These are phyloP conservation scores for Panaeolus papilionaceus DNA, from an alignment of 768 basidiomycete genomes.

Conservation along the genomic window DNA sequence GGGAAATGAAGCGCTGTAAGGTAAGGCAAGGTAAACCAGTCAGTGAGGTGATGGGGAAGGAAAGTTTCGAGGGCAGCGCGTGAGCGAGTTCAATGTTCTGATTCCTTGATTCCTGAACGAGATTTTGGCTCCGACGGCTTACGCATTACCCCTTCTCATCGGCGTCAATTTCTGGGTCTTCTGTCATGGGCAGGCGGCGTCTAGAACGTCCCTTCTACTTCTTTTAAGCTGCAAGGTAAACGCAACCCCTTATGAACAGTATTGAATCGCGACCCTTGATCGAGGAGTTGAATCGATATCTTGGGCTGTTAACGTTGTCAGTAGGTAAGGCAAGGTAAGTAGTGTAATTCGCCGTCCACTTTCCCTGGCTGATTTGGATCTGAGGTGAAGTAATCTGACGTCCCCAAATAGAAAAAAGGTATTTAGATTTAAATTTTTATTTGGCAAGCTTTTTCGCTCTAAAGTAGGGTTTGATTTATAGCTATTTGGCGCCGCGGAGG, in stretches of 20 bases:
- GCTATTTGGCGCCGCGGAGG: slow-evolving; percentile 24
- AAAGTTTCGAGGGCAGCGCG: not conserved
- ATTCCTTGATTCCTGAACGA: not conserved
- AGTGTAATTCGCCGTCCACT: too few species aligned
- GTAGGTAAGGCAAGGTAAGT: too few species aligned
- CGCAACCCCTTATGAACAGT: not conserved
- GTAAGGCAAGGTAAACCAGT: not conserved
- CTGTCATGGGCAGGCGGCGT: slow-evolving; percentile 10
- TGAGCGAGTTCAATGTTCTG: not conserved
- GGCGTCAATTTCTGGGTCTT: slow-evolving; percentile 7
- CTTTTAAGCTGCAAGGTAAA: not conserved
- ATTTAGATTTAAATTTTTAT: too few species aligned
- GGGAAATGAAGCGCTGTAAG: slow-evolving; percentile 4
- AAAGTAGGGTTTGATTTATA: slow-evolving; percentile 19
- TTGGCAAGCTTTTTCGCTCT: not conserved
- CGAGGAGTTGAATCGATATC: not conserved
- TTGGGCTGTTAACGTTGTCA: not conserved
- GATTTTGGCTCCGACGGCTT: slow-evolving; percentile 10
- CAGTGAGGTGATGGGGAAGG: not conserved
- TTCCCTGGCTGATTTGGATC: not conserved
- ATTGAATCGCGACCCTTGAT: not conserved
- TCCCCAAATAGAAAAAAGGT: too few species aligned
- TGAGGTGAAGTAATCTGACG: too few species aligned
- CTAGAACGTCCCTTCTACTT: not conserved
- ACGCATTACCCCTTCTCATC: slow-evolving; percentile 4